Evolutionary conservation across 2,329 filamentous ascomycete genomes (phyloP).

Genomic region (Aureobasidium sp.): DNA sequence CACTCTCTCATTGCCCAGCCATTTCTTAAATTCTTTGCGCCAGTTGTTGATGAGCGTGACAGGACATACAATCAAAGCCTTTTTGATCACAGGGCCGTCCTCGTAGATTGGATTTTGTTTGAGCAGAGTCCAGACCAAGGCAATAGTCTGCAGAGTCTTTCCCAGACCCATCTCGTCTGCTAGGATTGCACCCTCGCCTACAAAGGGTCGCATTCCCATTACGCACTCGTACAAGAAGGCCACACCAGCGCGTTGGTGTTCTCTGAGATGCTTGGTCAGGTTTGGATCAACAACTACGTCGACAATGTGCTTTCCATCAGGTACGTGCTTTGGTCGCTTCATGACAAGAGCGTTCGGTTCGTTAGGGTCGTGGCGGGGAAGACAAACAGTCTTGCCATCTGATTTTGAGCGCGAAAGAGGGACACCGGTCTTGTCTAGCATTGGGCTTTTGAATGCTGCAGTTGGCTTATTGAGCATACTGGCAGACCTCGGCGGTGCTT

Average conservation of each 20-base stretch:
- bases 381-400: conserved; percentile 37
- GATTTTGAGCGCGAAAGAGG: conserved; percentile 30
- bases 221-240: conserved; percentile 67
- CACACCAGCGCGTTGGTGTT: conserved; percentile 62
- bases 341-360: conserved; percentile 56
- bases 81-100: conserved; percentile 53
- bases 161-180: conserved; percentile 71
- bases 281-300: conserved; percentile 67
- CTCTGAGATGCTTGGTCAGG: conserved; percentile 52
- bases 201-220: conserved; percentile 60
- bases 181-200: conserved; percentile 61
- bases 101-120: conserved; percentile 62
- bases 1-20: conserved; percentile 62
- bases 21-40: conserved; percentile 65
- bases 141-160: conserved; percentile 66
- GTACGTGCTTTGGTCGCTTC: conserved; percentile 49
- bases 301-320: conserved; percentile 57
- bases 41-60: conserved; percentile 66
- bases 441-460: conserved; percentile 52
- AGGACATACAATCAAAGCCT: conserved; percentile 65
- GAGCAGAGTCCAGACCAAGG: conserved; percentile 61
- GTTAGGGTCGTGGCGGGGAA: conserved; percentile 57
- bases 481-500: conserved; percentile 13
- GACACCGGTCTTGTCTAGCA: conserved; percentile 46
- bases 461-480: conserved; percentile 28